phyloP scores from a whole-genome alignment of 139 green algal species.

The Coelastrella sp. region DNA sequence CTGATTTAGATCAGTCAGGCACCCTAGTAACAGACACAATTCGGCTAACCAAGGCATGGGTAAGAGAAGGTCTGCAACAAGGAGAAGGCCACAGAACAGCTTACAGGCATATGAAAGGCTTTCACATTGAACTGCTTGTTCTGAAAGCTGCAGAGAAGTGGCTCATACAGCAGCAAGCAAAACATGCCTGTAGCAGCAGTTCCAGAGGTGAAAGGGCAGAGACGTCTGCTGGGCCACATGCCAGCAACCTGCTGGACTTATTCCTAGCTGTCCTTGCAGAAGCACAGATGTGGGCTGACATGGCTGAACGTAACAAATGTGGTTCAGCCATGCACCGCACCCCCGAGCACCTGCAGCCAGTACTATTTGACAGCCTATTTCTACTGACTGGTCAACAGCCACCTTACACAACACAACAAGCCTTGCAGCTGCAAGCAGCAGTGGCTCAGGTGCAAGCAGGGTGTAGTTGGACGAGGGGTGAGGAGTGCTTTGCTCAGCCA shows the following conservation, averaged over 20 bases:
- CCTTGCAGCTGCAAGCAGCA: background rate
- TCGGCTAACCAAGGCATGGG: background rate
- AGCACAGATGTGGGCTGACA: background rate
- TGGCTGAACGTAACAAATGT: background rate
- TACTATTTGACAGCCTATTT: background rate
- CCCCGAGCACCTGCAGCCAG: background rate
- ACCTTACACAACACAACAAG: background rate
- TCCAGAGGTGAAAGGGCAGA: background rate
- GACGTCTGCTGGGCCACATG: background rate
- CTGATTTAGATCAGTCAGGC: background rate
- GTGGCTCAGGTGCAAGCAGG: background rate
- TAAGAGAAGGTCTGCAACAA: background rate
- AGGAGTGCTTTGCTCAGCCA: background rate
- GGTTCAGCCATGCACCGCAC: background rate
- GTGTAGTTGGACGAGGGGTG: background rate
- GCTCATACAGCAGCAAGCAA: background rate
- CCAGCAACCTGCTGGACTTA: background rate
- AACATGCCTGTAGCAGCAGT: background rate
- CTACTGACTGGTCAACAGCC: background rate
- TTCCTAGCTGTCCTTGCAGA: background rate
- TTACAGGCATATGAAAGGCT: background rate
- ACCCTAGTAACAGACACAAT: background rate
- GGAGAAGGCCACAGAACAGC: background rate
- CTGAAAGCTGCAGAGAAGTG: background rate
- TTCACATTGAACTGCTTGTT: background rate